These are phyloP conservation scores for Psidium guajava DNA, from an alignment of 345 rosid species.

Conservation along the genomic window DNA sequence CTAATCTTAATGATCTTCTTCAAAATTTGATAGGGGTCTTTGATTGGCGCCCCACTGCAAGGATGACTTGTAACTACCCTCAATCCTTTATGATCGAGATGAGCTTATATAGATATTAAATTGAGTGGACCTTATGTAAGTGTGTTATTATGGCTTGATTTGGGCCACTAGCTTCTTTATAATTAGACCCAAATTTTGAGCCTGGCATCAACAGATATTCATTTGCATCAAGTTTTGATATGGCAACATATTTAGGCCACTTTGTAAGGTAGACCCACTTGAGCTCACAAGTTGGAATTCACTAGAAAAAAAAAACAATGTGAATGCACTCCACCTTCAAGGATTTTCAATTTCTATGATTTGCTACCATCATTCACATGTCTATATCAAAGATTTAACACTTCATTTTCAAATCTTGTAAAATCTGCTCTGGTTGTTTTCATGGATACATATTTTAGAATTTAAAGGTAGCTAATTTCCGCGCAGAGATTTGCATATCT, in stretches of 20 bases:
- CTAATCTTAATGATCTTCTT: not conserved
- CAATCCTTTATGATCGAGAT: not conserved
- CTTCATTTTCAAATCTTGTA: not conserved
- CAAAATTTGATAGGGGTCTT: not conserved
- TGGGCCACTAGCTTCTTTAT: not conserved
- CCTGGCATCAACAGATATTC: not conserved
- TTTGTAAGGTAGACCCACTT: not conserved
- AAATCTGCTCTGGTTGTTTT: not conserved
- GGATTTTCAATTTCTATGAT: not conserved
- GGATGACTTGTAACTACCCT: not conserved
- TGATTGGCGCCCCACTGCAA: not conserved
- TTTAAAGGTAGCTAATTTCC: not conserved
- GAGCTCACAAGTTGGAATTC: not conserved
- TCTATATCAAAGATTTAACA: not conserved
- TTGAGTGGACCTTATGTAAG: not conserved
- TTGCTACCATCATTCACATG: not conserved
- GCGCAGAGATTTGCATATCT: not conserved
- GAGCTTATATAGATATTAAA: too few relatives aligned
- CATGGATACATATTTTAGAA: not conserved
- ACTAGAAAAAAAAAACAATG: not conserved
- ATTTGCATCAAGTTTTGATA: not conserved
- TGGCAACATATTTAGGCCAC: not conserved
- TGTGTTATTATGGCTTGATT: not conserved
- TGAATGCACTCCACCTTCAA: too few relatives aligned
- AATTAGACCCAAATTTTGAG: not conserved